These are phyloP conservation scores for Stagonosporopsis rhizophila DNA, from an alignment of 2,329 filamentous ascomycete species.

Conservation along the genomic window DNA sequence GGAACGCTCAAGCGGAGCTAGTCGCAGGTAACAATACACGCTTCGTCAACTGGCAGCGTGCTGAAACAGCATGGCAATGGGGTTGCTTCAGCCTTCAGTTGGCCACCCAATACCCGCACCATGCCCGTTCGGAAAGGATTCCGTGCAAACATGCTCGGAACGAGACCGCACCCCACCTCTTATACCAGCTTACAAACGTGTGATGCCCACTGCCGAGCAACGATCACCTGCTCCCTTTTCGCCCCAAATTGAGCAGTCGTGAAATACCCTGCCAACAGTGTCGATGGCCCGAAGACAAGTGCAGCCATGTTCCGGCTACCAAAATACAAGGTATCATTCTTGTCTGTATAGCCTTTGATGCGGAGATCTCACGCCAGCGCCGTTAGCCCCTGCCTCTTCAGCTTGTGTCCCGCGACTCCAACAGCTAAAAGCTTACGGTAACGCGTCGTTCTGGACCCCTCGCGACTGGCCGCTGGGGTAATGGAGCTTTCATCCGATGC, in stretches of 20 bases:
- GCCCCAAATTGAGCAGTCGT: not conserved
- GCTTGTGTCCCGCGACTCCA: conserved; percentile 27
- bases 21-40: not conserved
- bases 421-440: conserved; percentile 17
- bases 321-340: conserved; percentile 16
- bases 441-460: conserved; percentile 18
- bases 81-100: not conserved
- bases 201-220: not conserved
- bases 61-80: conserved; percentile 2
- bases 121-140: not conserved
- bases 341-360: conserved; percentile 29
- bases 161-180: conserved; percentile 7
- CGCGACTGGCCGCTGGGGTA: conserved; percentile 25
- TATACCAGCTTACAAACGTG: conserved; percentile 12
- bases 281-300: conserved; percentile 6
- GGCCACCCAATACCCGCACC: not conserved
- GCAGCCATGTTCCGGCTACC: conserved; percentile 17
- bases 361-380: conserved; percentile 30
- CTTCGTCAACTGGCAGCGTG: not conserved
- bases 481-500: conserved; percentile 40
- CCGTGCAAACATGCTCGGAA: conserved; percentile 6
- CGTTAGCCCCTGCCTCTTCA: conserved; percentile 22
- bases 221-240: not conserved
- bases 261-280: conserved; percentile 21
- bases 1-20: conserved; percentile 10